Evolutionary conservation across 2,329 filamentous ascomycete genomes (phyloP), one percentile per base, ranked within the genome.

Genomic region (Pseudogymnoascus destructans): DNA sequence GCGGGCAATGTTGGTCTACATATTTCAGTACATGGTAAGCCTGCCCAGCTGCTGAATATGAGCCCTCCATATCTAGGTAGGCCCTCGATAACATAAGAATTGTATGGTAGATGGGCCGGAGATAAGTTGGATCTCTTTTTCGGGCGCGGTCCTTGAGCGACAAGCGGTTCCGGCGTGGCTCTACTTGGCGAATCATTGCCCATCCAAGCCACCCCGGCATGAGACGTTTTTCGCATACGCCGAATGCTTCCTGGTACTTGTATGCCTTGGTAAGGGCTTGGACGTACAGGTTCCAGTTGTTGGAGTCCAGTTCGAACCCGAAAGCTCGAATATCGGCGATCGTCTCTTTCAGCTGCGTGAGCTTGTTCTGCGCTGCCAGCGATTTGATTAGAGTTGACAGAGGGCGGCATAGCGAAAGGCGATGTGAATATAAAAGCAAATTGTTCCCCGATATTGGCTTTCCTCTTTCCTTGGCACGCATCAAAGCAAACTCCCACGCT

Each of bases 181-280:
- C 40, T 15, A 57, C 17, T 49, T 64, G 63, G 58, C 68, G 64
- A 9, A 64, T 23, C 3, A 35, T 52, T 15, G 61, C 57, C 88
- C 90, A 96, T 21, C 89, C 89, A 9, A 80, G 79, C 79, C 90
- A 95, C 32, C 80, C 76, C 1, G 80, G 77, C 79, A 95, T 95
- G 58, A 97, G 82, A 61, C 82, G 80, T 23, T 76, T 72, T 73
- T 97, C 92, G 68, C 87, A 92, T 57, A 84, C 72, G 19, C 73
- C 68, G 71, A 93, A 95, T 35, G 90, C 90, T 17, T 85, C 76
- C 54, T 80, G 72, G 65, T 79, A 78, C 49, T 78, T 75, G 49
- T 78, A 77, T 58, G 82, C 75, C 11, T 76, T 73, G 21, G 82
- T 80, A 25, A 96, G 80, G 56, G 77, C 71, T 65, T 86, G 81